These are phyloP conservation scores for Corchorus capsularis DNA, from an alignment of 345 rosid genomes.

Conservation along the genomic window DNA sequence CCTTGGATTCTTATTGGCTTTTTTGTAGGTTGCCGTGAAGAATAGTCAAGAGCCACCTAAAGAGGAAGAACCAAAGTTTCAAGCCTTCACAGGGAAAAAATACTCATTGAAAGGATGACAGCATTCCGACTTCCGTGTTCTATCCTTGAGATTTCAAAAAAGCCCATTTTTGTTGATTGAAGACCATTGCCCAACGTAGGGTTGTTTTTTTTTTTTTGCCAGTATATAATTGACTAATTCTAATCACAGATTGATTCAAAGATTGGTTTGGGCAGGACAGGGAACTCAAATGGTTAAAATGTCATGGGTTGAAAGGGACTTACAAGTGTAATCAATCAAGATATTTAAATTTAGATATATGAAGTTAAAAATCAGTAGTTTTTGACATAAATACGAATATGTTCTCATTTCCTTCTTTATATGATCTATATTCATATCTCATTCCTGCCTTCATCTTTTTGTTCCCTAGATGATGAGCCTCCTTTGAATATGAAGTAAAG, in stretches of 20 bases:
- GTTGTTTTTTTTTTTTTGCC: background rate
- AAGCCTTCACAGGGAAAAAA: conserved; percentile 69
- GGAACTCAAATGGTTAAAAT: background rate
- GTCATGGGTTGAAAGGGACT: background rate
- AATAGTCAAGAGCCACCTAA: conserved; percentile 38
- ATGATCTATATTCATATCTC: background rate
- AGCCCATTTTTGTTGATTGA: conserved; percentile 7
- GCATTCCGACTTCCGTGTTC: background rate
- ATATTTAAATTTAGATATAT: background rate
- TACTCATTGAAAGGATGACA: conserved; percentile 49
- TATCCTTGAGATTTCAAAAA: background rate
- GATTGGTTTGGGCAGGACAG: background rate
- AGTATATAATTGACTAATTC: background rate
- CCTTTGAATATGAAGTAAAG: too few relatives aligned
- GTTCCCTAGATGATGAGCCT: too few relatives aligned
- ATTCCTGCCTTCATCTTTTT: too few relatives aligned
- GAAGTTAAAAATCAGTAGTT: background rate
- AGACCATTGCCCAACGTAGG: background rate
- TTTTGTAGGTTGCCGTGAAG: conserved; percentile 34
- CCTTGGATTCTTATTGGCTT: conserved; percentile 13
- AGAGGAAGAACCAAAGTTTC: conserved; percentile 48
- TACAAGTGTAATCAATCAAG: background rate
- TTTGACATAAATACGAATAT: background rate
- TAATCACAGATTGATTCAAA: background rate
- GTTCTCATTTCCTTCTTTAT: background rate